These are phyloP conservation scores for Schizophyllum commune DNA, from an alignment of 1,284 basidiomycete genomes.

Conservation along the genomic window DNA sequence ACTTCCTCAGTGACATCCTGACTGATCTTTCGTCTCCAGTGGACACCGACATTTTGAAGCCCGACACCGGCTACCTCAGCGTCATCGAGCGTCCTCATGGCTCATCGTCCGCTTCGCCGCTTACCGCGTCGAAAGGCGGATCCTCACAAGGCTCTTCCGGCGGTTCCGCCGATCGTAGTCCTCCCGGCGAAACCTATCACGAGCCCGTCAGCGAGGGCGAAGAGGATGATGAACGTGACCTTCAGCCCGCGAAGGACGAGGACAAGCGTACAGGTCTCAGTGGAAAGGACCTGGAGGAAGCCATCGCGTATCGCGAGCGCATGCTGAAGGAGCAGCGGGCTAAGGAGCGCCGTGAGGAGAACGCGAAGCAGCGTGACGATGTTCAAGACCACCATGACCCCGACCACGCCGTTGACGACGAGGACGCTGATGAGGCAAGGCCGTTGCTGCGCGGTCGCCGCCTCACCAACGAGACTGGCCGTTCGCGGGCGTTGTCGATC, in stretches of 20 bases:
- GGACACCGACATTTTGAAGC: slow-evolving; percentile 91
- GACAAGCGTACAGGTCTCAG: slow-evolving; percentile 71
- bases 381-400: slow-evolving; percentile 11
- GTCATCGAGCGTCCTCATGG: slow-evolving; percentile 62
- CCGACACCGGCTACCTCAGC: slow-evolving; percentile 65
- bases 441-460: slow-evolving; percentile 23
- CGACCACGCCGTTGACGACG: slow-evolving; percentile 21
- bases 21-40: slow-evolving; percentile 37
- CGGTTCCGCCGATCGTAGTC: slow-evolving; percentile 27
- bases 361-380: not conserved
- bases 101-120: slow-evolving; percentile 35
- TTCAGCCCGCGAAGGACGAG: slow-evolving; percentile 70
- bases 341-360: slow-evolving; percentile 9
- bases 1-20: slow-evolving; percentile 1
- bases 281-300: slow-evolving; percentile 64
- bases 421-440: slow-evolving; percentile 28
- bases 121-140: not conserved
- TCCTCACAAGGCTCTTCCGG: slow-evolving; percentile 24
- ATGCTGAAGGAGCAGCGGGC: slow-evolving; percentile 52
- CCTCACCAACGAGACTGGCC: not conserved
- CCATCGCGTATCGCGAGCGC: slow-evolving; percentile 76
- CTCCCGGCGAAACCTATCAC: slow-evolving; percentile 37
- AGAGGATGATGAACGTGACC: slow-evolving; percentile 70
- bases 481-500: slow-evolving; percentile 53
- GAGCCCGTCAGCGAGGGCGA: slow-evolving; percentile 91